Percentiles rank a stretch among this genome's conserved stretches.
phyloP scores from a whole-genome alignment of 306 rosid genomes.

The Lithocarpus polystachyus region DNA sequence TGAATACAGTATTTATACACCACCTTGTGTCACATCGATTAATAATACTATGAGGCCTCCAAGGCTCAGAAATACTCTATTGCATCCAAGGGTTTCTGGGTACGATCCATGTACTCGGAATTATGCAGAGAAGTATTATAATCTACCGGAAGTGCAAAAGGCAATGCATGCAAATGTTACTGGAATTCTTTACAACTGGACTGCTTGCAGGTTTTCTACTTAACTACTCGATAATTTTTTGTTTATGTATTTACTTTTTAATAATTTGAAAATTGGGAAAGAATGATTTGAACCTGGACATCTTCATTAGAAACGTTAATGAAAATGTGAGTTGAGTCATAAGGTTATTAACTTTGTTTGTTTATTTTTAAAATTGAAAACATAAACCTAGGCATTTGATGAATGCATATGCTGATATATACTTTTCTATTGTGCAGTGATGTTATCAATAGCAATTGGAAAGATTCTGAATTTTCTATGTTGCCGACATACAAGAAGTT shows the following conservation, averaged over 20 bases:
- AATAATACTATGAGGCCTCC: slow-evolving; percentile 13
- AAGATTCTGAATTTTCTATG: too few species aligned
- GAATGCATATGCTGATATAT: too few species aligned
- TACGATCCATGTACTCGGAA: slow-evolving; percentile 81
- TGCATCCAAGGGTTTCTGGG: slow-evolving; percentile 50
- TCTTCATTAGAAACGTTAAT: too few species aligned
- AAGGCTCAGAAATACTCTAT: slow-evolving; percentile 51
- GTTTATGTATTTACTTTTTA: not conserved
- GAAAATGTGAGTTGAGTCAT: too few species aligned
- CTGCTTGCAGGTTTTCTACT: slow-evolving; percentile 72
- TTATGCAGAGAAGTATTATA: slow-evolving; percentile 74
- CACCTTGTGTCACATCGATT: slow-evolving; percentile 28
- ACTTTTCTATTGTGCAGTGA: too few species aligned
- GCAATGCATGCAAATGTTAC: slow-evolving; percentile 85
- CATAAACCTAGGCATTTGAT: too few species aligned
- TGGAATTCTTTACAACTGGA: slow-evolving; percentile 69
- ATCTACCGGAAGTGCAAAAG: slow-evolving; percentile 63
- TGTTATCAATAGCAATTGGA: too few species aligned
- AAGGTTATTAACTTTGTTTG: too few species aligned
- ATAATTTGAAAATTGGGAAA: not conserved
- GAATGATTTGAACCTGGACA: too few species aligned
- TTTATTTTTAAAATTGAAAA: too few species aligned
- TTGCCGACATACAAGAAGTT: too few species aligned
- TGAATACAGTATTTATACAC: slow-evolving; percentile 73
- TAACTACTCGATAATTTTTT: too few species aligned